Percentiles rank a stretch among this genome's conserved stretches.
These are phyloP conservation scores for Rutstroemia sp. DNA, from an alignment of 2,329 filamentous ascomycete species.

Conservation along the genomic window DNA sequence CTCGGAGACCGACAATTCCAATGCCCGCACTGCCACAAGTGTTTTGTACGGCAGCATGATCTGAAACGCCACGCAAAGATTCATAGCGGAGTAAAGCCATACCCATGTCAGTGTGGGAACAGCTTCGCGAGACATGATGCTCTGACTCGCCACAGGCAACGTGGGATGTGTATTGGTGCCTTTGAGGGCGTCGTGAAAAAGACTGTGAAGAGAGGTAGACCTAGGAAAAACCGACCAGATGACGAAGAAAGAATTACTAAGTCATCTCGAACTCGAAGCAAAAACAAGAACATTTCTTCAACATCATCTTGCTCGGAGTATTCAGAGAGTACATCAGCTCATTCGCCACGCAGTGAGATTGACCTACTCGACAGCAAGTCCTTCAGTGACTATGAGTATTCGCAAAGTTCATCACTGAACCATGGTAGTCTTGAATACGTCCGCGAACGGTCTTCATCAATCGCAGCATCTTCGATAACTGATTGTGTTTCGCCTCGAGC, in stretches of 20 bases:
- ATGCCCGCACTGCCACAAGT: slow-evolving; percentile 88
- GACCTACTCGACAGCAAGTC: slow-evolving; percentile 31
- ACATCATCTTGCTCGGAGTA: slow-evolving; percentile 47
- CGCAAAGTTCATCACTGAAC: slow-evolving; percentile 27
- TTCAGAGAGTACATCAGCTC: slow-evolving; percentile 48
- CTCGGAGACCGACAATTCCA: slow-evolving; percentile 92
- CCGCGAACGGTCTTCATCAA: slow-evolving; percentile 18
- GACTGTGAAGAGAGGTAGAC: slow-evolving; percentile 57
- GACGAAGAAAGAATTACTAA: slow-evolving; percentile 45
- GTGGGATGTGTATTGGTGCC: slow-evolving; percentile 92
- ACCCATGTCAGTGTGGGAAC: slow-evolving; percentile 89
- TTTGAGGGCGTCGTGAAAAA: slow-evolving; percentile 74
- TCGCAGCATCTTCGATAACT: slow-evolving; percentile 8
- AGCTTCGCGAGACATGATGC: slow-evolving; percentile 94
- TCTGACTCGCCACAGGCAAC: slow-evolving; percentile 85
- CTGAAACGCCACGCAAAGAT: slow-evolving; percentile 97
- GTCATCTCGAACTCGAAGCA: slow-evolving; percentile 45
- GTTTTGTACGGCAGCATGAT: slow-evolving; percentile 95
- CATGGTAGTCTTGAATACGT: slow-evolving; percentile 33
- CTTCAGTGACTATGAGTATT: slow-evolving; percentile 33
- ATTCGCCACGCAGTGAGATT: slow-evolving; percentile 46
- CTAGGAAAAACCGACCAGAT: slow-evolving; percentile 54
- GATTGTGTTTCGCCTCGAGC: slow-evolving; percentile 27
- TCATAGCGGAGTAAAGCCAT: slow-evolving; percentile 91
- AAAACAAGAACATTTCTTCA: slow-evolving; percentile 38